phyloP scores from a whole-genome alignment of 305 asterid species.

The Fraxinus baroniana region DNA sequence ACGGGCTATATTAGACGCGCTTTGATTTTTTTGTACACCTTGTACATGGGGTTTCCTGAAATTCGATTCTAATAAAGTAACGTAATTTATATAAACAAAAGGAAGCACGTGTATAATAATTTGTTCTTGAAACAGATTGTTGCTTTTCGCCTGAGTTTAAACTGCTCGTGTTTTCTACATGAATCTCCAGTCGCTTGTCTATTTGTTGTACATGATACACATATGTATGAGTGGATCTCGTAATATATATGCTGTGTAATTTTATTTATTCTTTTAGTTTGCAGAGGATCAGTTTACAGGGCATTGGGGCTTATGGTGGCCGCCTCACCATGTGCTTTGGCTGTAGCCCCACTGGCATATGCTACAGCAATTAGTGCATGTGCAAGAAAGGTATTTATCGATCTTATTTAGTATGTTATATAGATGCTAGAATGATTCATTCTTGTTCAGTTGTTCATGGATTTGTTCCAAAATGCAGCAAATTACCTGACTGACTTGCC shows the following conservation, averaged over 20 bases:
- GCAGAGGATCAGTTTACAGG: slow-evolving; percentile 97
- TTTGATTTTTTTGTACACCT: neutral
- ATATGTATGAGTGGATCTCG: neutral
- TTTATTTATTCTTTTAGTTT: slow-evolving; percentile 49
- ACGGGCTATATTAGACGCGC: neutral
- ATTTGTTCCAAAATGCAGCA: neutral
- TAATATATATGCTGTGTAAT: slow-evolving; percentile 16
- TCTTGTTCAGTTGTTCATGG: neutral
- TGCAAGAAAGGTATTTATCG: slow-evolving; percentile 74
- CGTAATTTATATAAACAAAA: neutral
- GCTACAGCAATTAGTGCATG: slow-evolving; percentile 99
- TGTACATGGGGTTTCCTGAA: neutral
- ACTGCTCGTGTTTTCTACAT: neutral
- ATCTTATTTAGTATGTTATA: slow-evolving; percentile 14
- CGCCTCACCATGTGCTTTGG: slow-evolving; percentile 99
- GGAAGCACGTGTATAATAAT: neutral
- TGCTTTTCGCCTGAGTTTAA: slow-evolving; percentile 6
- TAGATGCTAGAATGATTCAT: slow-evolving; percentile 1
- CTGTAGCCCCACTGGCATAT: slow-evolving; percentile 94
- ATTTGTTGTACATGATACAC: neutral
- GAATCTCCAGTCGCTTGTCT: neutral
- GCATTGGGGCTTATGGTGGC: slow-evolving; percentile 99
- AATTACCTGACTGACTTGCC: neutral
- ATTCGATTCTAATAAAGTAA: neutral
- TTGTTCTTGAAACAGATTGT: neutral